These are phyloP conservation scores for Porodaedalea pini DNA, from an alignment of 1,284 basidiomycete genomes.

Conservation along the genomic window DNA sequence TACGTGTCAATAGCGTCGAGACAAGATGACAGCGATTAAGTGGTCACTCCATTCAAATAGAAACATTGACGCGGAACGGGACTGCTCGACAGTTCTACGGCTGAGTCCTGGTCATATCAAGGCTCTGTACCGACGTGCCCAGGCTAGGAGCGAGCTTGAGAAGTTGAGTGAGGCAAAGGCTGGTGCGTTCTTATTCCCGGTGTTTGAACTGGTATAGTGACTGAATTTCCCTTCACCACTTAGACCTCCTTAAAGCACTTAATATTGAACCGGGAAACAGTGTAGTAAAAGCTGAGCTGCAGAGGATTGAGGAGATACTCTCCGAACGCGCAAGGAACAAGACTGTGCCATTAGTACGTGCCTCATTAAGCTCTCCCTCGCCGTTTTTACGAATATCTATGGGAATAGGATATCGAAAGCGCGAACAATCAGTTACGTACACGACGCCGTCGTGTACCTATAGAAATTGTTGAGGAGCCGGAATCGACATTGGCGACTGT, in stretches of 20 bases:
- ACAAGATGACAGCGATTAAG: constrained; percentile 15
- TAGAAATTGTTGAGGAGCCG: constrained; percentile 54
- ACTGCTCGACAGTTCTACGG: constrained; percentile 57
- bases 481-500: constrained; percentile 18
- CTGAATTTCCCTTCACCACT: not conserved
- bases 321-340: constrained; percentile 1
- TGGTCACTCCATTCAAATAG: constrained; percentile 34
- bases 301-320: constrained; percentile 38
- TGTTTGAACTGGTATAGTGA: not conserved
- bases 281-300: constrained; percentile 54
- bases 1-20: constrained; percentile 39
- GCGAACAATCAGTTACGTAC: constrained; percentile 28
- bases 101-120: constrained; percentile 62
- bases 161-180: constrained; percentile 49
- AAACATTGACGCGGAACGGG: constrained; percentile 69
- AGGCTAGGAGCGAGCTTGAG: constrained; percentile 55
- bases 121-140: constrained; percentile 66
- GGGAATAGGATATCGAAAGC: constrained; percentile 31
- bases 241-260: constrained; percentile 59
- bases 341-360: constrained; percentile 15
- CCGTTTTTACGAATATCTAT: not conserved
- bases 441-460: constrained; percentile 62
- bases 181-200: constrained; percentile 41
- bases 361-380: not conserved
- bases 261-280: constrained; percentile 55